Evolutionary conservation across 78 protist species (phyloP).

Genomic region (Planoprotostelium fungivorum): DNA sequence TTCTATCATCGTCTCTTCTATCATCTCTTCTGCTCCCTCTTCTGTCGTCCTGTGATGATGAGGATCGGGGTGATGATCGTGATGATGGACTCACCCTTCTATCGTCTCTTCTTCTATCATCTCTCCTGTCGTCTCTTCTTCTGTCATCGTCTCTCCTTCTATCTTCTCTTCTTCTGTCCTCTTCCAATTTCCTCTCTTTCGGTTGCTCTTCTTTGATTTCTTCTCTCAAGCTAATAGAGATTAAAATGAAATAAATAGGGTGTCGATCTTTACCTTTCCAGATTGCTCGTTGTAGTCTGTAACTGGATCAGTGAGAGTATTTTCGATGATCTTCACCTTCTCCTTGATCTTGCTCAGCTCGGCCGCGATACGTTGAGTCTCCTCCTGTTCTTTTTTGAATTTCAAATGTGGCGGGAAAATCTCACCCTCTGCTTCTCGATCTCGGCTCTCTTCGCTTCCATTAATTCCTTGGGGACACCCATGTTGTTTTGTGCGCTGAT

Average conservation of each 20-base stretch:
- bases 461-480: conserved; percentile 58
- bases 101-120: conserved; percentile 3
- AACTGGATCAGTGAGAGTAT: background rate
- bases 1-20: background rate
- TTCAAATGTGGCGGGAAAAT: conserved; percentile 9
- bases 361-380: conserved; percentile 5
- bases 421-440: conserved; percentile 42
- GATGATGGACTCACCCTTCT: conserved; percentile 11
- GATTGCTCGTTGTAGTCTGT: background rate
- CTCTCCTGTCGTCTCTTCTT: conserved; percentile 2
- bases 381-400: conserved; percentile 25
- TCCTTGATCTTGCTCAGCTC: background rate
- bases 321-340: background rate
- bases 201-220: background rate
- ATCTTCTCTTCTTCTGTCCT: conserved; percentile 7
- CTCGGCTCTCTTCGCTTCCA: conserved; percentile 43
- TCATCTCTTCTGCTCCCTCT: conserved; percentile 12
- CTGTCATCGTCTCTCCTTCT: conserved; percentile 1
- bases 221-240: background rate
- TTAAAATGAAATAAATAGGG: background rate
- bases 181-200: background rate
- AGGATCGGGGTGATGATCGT: no score
- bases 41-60: conserved; percentile 10
- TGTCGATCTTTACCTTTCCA: background rate
- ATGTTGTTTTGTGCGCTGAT: conserved; percentile 34